These are phyloP conservation scores for Ophiostoma novo-ulmi DNA, from an alignment of 2,329 filamentous ascomycete genomes.

Conservation along the genomic window DNA sequence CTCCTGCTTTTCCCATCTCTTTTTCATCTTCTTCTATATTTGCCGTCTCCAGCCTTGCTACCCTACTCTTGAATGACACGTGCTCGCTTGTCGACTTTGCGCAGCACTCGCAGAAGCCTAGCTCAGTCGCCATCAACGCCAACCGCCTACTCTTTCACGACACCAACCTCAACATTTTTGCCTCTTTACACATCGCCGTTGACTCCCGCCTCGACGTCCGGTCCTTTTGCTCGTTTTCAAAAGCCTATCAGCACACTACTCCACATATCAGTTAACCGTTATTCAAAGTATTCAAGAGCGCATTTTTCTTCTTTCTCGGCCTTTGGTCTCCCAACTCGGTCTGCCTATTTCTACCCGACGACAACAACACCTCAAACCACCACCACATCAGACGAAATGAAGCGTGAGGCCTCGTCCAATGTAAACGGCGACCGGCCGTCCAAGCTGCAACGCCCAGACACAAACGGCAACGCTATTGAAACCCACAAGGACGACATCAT, in stretches of 20 bases:
- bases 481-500: conserved; percentile 17
- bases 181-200: background rate
- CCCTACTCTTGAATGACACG: conserved; percentile 26
- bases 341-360: background rate
- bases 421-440: conserved; percentile 28
- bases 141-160: background rate
- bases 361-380: background rate
- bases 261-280: too few relatives aligned
- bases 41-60: background rate
- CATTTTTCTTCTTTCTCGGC: background rate
- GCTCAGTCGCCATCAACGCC: conserved; percentile 14
- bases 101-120: conserved; percentile 26
- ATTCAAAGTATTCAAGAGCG: too few relatives aligned
- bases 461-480: background rate
- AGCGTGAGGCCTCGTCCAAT: conserved; percentile 30
- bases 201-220: too few relatives aligned
- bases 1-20: background rate
- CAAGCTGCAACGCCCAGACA: conserved; percentile 27
- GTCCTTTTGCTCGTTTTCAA: background rate
- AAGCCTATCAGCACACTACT: background rate
- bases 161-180: background rate
- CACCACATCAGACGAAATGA: conserved; percentile 26
- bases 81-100: conserved; percentile 25
- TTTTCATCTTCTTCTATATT: background rate
- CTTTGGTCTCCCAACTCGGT: background rate